phyloP scores from a whole-genome alignment of 2,329 filamentous ascomycete genomes.

The Alternaria longipes region DNA sequence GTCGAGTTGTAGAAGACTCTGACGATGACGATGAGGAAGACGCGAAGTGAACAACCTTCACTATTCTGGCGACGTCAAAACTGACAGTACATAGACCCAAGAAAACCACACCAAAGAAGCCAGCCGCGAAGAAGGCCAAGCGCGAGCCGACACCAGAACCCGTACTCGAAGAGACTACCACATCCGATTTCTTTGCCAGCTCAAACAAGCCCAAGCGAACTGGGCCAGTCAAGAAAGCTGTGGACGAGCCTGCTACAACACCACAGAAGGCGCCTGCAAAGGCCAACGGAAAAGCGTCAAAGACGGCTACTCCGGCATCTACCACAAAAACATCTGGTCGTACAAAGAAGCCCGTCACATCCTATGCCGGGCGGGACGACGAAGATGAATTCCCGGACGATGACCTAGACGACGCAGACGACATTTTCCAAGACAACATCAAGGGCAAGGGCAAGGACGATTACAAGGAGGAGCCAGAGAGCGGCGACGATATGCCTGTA shows the following conservation, averaged over 20 bases:
- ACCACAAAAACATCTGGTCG: constrained; percentile 51
- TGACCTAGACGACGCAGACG: constrained; percentile 70
- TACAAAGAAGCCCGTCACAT: constrained; percentile 55
- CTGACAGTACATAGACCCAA: constrained; percentile 47
- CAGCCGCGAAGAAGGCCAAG: constrained; percentile 65
- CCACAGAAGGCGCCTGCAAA: constrained; percentile 48
- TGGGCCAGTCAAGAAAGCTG: constrained; percentile 50
- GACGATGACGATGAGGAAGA: constrained; percentile 68
- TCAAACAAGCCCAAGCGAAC: constrained; percentile 66
- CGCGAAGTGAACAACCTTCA: constrained; percentile 33
- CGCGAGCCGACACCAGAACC: constrained; percentile 59
- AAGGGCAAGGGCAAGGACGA: constrained; percentile 72
- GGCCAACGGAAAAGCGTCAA: constrained; percentile 42
- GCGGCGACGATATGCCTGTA: constrained; percentile 42
- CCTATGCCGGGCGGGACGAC: constrained; percentile 67
- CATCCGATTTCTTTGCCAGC: constrained; percentile 69
- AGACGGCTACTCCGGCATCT: constrained; percentile 46
- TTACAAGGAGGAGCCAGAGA: constrained; percentile 67
- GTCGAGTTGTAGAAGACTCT: constrained; percentile 70
- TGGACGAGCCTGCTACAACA: constrained; percentile 46
- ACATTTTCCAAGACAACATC: constrained; percentile 81
- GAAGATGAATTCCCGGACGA: constrained; percentile 61
- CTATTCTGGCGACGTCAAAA: constrained; percentile 9
- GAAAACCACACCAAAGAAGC: constrained; percentile 64
- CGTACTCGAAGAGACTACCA: constrained; percentile 66